Base-by-base conservation (phyloP, 345 rosid genomes). In the Eucalyptus albens region DNA sequence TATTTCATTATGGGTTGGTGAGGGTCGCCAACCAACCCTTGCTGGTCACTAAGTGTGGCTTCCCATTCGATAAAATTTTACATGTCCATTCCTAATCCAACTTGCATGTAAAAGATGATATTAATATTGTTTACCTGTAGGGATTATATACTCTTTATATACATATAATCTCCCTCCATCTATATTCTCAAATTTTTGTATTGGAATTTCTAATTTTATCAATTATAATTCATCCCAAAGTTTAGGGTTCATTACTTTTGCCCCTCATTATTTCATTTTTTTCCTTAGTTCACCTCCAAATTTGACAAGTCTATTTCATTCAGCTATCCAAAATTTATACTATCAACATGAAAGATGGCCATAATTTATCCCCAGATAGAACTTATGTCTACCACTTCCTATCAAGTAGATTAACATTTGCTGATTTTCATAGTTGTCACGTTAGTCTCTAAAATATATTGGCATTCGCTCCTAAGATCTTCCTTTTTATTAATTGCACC, bases 111-210 rank as follows among this genome's bases (percentile, higher is more conserved):
- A 33, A 9, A 69, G 24, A 33, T 16, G 6, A 69, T 33, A 19
- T 33, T 33, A 11, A 33, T 17, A 5, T 33, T 9, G 9, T 31
- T 33, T n/a, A 8, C 8, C 6, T 15, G 0, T 4, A 14, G 9
- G 37, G 33, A 15, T 15, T n/a, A 67, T n/a, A 15, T 67, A 29
- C 77, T 65, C 9, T n/a, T 65, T 65, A 7, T 65, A 65, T 15
- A 33, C 22, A 67, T 17, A 5, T 17, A 37, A 69, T 69, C 40
- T n/a, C 80, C 8, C 21, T 67, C 40, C 10, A n/a, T 33, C 19
- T 65, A 65, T n/a, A n/a, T 6, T 4, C 21, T 15, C 16, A 65
- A 65, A 15, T 8, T 65, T 65, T n/a, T 65, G 40, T 3, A 65
- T 65, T n/a, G 37, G 3, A 65, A 15, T n/a, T 15, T 65, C 21